phyloP scores from a whole-genome alignment of 306 rosid species.

The Sophora flavescens region DNA sequence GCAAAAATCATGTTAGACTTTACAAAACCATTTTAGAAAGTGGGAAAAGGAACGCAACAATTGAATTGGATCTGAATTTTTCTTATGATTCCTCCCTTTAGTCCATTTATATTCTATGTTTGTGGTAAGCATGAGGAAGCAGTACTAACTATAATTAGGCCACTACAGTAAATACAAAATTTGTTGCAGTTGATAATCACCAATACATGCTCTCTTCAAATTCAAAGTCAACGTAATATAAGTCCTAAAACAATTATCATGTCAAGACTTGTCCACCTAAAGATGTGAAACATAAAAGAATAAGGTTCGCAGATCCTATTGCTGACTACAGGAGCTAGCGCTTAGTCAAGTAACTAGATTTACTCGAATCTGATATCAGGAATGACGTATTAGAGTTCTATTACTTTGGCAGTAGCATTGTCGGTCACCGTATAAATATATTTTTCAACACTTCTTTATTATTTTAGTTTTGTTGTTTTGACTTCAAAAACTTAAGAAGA shows the following conservation, averaged over 20 bases:
- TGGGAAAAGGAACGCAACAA: neutral
- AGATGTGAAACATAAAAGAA: neutral
- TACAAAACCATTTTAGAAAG: neutral
- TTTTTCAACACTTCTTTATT: too few relatives aligned
- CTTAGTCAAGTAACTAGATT: too few relatives aligned
- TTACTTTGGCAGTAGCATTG: too few relatives aligned
- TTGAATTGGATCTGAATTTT: neutral
- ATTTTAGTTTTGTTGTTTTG: too few relatives aligned
- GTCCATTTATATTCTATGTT: neutral
- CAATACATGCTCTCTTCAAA: neutral
- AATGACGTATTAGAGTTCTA: neutral
- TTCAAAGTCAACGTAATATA: conserved; percentile 9
- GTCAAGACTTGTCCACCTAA: neutral
- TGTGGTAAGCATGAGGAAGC: neutral
- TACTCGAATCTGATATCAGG: conserved; percentile 7
- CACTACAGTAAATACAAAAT: neutral
- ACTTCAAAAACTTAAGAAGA: too few relatives aligned
- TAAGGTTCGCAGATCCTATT: too few relatives aligned
- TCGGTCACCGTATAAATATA: too few relatives aligned
- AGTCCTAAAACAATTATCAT: neutral
- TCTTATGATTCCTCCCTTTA: neutral
- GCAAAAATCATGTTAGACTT: neutral
- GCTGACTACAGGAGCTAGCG: too few relatives aligned
- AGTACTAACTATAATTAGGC: neutral
- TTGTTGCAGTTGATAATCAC: neutral